Conservation (phyloP, 2,329 filamentous ascomycete genomes). For the Pseudocercospora fuligena region DNA sequence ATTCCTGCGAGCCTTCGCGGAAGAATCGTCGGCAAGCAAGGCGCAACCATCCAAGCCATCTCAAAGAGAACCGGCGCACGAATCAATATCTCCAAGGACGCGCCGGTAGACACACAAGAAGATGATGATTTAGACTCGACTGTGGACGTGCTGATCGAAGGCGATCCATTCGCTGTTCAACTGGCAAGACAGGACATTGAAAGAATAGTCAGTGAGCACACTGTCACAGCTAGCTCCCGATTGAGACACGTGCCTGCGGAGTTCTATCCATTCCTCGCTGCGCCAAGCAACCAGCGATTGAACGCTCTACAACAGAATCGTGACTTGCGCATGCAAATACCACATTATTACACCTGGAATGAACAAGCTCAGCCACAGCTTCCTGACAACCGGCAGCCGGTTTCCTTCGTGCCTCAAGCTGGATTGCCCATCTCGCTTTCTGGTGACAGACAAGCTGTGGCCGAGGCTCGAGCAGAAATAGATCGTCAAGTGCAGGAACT, state of each 20-base stretch:
- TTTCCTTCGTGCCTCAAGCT: conserved; percentile 71
- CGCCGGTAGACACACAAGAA: conserved; percentile 61
- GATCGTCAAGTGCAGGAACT: conserved; percentile 79
- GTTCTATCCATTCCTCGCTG: conserved; percentile 94
- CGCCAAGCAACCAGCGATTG: conserved; percentile 71
- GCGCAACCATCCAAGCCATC: conserved; percentile 85
- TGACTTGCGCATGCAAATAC: conserved; percentile 81
- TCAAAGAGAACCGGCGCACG: conserved; percentile 87
- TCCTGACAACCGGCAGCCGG: conserved; percentile 66
- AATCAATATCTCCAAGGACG: conserved; percentile 84
- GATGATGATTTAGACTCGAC: conserved; percentile 78
- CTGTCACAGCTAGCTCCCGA: conserved; percentile 79
- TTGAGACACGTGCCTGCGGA: conserved; percentile 85
- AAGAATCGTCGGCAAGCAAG: conserved; percentile 91
- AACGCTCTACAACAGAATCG: conserved; percentile 72
- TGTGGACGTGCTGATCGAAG: conserved; percentile 87
- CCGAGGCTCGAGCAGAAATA: conserved; percentile 78
- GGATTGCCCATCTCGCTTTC: conserved; percentile 82
- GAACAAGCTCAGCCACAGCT: conserved; percentile 69
- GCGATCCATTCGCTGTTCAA: conserved; percentile 85
- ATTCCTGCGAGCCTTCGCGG: conserved; percentile 83
- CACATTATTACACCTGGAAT: conserved; percentile 76
- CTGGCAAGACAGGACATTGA: conserved; percentile 83
- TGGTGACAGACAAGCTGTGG: conserved; percentile 82
- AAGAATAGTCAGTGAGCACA: conserved; percentile 84